Conservation (phyloP, 805 yeast species). For the Candida multigemmis region DNA sequence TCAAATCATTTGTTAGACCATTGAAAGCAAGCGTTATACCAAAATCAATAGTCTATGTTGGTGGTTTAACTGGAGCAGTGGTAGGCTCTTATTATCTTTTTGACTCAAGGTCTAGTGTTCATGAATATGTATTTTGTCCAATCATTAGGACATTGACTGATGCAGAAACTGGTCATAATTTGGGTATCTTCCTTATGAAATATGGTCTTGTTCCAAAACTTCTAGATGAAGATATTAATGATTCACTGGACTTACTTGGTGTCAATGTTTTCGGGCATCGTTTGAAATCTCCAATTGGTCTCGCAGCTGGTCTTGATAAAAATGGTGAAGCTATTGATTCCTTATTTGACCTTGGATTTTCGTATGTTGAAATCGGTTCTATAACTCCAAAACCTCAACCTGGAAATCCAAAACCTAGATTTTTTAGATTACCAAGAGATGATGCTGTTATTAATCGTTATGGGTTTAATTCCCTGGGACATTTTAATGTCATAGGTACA, state of each 20-base stretch:
- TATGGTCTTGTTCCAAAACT: constrained; percentile 60
- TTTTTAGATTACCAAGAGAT: constrained; percentile 77
- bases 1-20: constrained; percentile 2
- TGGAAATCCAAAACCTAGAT: constrained; percentile 90
- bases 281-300: constrained; percentile 73
- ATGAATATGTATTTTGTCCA: constrained; percentile 79
- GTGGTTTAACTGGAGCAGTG: constrained; percentile 15
- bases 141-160: constrained; percentile 56
- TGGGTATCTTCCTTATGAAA: constrained; percentile 66
- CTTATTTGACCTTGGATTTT: constrained; percentile 68
- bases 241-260: constrained; percentile 29
- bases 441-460: constrained; percentile 90
- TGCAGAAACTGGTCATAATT: constrained; percentile 79
- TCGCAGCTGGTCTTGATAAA: constrained; percentile 95
- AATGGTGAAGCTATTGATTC: constrained; percentile 87
- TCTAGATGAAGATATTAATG: constrained; percentile 42
- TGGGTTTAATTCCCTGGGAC: constrained; percentile 92
- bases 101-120: constrained; percentile 77
- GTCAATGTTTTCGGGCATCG: constrained; percentile 61
- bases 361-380: constrained; percentile 89
- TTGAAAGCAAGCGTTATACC: constrained; percentile 10
- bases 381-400: constrained; percentile 90
- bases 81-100: constrained; percentile 45
- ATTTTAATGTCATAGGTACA: constrained; percentile 60
- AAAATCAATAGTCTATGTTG: constrained; percentile 5